Evolutionary conservation across 2,329 filamentous ascomycete genomes (phyloP).

Genomic region (Aureobasidium lini): DNA sequence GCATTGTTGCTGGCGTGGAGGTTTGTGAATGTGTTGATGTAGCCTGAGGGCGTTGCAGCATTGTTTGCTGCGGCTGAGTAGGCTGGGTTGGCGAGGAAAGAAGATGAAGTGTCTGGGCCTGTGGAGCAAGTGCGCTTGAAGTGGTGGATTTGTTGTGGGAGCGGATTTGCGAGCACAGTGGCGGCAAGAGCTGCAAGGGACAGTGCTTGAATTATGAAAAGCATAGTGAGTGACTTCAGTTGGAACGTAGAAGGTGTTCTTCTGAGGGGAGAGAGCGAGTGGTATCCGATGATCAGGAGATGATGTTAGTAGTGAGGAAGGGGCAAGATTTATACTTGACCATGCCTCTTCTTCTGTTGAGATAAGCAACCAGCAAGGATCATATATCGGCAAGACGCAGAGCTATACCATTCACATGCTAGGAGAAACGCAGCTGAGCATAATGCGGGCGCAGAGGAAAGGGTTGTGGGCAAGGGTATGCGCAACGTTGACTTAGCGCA

Average conservation of each 20-base stretch:
- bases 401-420: background rate
- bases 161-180: background rate
- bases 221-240: background rate
- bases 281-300: background rate
- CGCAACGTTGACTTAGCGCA: background rate
- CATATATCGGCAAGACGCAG: background rate
- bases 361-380: background rate
- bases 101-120: slow-evolving; percentile 16
- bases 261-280: background rate
- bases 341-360: background rate
- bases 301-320: background rate
- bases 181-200: background rate
- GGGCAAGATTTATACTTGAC: background rate
- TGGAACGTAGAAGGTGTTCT: too few relatives aligned
- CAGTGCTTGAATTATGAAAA: background rate
- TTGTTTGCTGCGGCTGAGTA: slow-evolving; percentile 16
- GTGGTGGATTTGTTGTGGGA: background rate
- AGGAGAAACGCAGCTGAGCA: background rate
- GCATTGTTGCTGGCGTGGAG: slow-evolving; percentile 12
- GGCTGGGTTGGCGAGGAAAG: slow-evolving; percentile 15
- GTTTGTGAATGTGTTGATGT: slow-evolving; percentile 17
- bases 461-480: background rate
- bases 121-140: background rate
- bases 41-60: slow-evolving; percentile 16
- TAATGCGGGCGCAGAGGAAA: background rate